Conservation (phyloP, 2,329 filamentous ascomycete species). For the Trichoderma harzianum region DNA sequence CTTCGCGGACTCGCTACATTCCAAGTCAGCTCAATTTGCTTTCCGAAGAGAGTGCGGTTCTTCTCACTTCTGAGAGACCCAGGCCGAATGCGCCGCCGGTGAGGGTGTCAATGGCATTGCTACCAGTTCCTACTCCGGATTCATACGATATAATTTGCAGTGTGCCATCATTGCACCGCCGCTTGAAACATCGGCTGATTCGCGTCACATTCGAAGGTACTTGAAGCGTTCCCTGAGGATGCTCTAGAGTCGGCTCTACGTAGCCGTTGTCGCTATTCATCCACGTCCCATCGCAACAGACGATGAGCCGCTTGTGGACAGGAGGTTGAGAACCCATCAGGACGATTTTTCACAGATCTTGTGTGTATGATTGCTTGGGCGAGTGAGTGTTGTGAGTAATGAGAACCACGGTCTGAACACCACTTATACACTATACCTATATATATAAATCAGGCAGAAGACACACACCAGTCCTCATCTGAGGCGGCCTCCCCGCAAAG, state of each 20-base stretch:
- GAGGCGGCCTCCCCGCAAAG: slow-evolving; percentile 2
- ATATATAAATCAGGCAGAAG: not conserved
- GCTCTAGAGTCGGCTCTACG: slow-evolving; percentile 37
- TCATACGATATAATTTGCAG: slow-evolving; percentile 61
- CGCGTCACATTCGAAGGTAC: slow-evolving; percentile 59
- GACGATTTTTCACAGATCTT: not conserved
- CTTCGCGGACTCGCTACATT: slow-evolving; percentile 52
- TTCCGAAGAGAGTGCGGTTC: not conserved
- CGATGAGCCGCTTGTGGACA: slow-evolving; percentile 44
- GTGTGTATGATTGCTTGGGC: not conserved
- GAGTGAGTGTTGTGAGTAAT: not conserved
- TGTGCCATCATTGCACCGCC: slow-evolving; percentile 47
- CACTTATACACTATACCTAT: not conserved
- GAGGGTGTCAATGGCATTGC: slow-evolving; percentile 46
- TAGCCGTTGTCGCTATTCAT: slow-evolving; percentile 51
- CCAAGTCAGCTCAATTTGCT: not conserved
- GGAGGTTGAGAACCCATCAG: slow-evolving; percentile 1
- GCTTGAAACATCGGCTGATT: slow-evolving; percentile 55
- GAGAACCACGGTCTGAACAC: not conserved
- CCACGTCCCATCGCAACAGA: slow-evolving; percentile 55
- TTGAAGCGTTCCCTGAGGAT: slow-evolving; percentile 42
- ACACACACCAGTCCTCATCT: not conserved
- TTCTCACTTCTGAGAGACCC: slow-evolving; percentile 49
- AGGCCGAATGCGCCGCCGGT: slow-evolving; percentile 54
- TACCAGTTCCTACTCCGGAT: slow-evolving; percentile 56